Percentiles rank a stretch among this genome's conserved stretches.
Evolutionary conservation across 1,139 yeast species (phyloP).

Genomic region (Lodderomyces margitis): DNA sequence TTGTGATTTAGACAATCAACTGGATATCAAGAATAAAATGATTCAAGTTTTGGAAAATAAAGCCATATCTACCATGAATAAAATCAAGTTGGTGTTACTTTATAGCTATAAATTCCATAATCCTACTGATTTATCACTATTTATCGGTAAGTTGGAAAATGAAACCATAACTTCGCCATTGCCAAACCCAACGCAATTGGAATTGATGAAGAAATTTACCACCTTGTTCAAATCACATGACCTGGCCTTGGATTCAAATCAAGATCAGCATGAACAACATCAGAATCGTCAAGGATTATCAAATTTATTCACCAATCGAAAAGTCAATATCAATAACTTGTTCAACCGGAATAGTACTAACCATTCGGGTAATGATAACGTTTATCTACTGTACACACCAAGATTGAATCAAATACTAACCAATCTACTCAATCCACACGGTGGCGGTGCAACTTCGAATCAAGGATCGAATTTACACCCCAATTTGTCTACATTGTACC

Average conservation of each 20-base stretch:
- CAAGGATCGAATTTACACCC: constrained; percentile 6
- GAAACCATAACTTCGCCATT: constrained; percentile 23
- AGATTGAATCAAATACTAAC: constrained; percentile 51
- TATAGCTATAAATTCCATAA: constrained; percentile 64
- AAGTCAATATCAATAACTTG: constrained; percentile 25
- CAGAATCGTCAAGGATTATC: constrained; percentile 21
- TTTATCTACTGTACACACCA: constrained; percentile 72
- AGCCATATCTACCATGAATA: constrained; percentile 28
- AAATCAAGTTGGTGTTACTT: constrained; percentile 57
- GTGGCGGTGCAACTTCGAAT: too few relatives aligned
- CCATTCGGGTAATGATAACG: constrained; percentile 39
- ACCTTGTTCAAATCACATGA: constrained; percentile 20
- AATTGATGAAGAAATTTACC: constrained; percentile 32
- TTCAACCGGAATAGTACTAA: constrained; percentile 22
- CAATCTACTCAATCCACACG: constrained; percentile 21
- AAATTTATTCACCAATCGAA: constrained; percentile 26
- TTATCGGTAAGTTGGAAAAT: constrained; percentile 20
- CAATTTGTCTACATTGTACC: constrained; percentile 39
- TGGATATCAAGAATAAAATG: constrained; percentile 25
- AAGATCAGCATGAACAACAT: constrained; percentile 11
- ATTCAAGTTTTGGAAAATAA: constrained; percentile 24
- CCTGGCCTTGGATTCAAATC: constrained; percentile 2
- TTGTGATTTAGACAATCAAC: constrained; percentile 50
- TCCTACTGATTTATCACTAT: constrained; percentile 23
- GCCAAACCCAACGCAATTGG: constrained; percentile 34